Conservation (phyloP, 441 rosid genomes). For the Jatropha podagrica region DNA sequence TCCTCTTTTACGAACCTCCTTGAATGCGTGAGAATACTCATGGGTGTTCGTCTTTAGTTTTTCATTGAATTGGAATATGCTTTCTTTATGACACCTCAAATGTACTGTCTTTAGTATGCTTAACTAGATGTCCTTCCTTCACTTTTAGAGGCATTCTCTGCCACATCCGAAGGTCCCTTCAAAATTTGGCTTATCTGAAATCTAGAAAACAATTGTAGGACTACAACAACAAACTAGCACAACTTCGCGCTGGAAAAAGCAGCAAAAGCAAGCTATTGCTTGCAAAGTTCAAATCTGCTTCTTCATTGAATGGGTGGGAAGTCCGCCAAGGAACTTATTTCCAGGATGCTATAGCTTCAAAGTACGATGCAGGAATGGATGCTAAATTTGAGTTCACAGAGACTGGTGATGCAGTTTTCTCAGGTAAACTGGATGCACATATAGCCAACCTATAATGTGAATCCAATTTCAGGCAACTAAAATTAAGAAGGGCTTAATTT, state of each 20-base stretch:
- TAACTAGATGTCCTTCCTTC: not conserved
- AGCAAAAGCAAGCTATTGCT: constrained; percentile 94
- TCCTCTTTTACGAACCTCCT: not conserved
- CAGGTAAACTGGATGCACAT: constrained; percentile 46
- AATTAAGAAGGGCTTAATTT: not conserved
- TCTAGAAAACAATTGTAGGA: constrained; percentile 43
- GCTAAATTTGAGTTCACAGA: constrained; percentile 87
- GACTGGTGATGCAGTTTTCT: constrained; percentile 77
- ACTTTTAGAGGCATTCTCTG: not conserved
- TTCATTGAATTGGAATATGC: not conserved
- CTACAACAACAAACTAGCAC: constrained; percentile 82
- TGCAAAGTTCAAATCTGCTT: constrained; percentile 71
- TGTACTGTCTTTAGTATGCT: not conserved
- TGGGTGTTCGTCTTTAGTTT: not conserved
- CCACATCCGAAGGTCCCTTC: not conserved
- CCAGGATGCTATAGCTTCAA: constrained; percentile 73
- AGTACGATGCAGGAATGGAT: constrained; percentile 94
- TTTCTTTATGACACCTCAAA: not conserved
- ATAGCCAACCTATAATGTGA: not conserved
- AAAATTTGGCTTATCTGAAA: too few relatives aligned
- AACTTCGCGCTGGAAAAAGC: constrained; percentile 86
- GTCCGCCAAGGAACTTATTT: constrained; percentile 88
- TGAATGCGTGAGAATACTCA: not conserved
- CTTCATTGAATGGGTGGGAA: constrained; percentile 81
- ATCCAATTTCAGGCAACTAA: not conserved